A percentile compares a stretch with the other conserved stretches of the same genome.
Evolutionary conservation across 352 stramenopile species (phyloP).

Genomic region (Phytophthora uliginosa): DNA sequence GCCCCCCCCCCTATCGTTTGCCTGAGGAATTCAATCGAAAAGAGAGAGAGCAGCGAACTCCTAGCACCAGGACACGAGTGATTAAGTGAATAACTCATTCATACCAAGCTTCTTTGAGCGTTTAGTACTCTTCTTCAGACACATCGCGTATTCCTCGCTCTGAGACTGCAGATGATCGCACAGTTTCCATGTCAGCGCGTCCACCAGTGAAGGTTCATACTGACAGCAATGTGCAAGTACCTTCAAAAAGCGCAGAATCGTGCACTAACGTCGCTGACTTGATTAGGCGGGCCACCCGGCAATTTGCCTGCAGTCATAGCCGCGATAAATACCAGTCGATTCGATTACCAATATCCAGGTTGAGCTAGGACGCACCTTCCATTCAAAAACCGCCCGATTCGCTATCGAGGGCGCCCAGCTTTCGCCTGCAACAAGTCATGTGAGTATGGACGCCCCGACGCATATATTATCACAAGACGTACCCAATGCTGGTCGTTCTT

Average conservation of each 20-base stretch:
- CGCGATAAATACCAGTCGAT: not conserved
- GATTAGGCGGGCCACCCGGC: slow-evolving; percentile 49
- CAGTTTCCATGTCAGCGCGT: not conserved
- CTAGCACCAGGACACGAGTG: not conserved
- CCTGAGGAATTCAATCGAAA: not conserved
- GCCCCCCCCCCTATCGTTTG: no score
- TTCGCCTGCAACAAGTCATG: slow-evolving; percentile 55
- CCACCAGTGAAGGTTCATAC: not conserved
- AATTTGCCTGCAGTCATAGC: slow-evolving; percentile 38
- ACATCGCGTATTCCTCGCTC: slow-evolving; percentile 37
- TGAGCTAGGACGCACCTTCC: slow-evolving; percentile 54
- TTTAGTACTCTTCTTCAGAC: slow-evolving; percentile 31
- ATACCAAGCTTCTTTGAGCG: not conserved
- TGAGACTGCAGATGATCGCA: slow-evolving; percentile 23
- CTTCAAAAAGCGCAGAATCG: slow-evolving; percentile 47
- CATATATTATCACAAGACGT: not conserved
- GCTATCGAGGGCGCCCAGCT: slow-evolving; percentile 75
- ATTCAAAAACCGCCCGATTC: slow-evolving; percentile 70
- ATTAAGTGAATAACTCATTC: slow-evolving; percentile 7
- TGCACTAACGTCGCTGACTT: slow-evolving; percentile 65
- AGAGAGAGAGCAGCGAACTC: not conserved
- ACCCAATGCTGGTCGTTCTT: slow-evolving; percentile 49
- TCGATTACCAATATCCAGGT: not conserved
- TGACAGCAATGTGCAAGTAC: slow-evolving; percentile 24
- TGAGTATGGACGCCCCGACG: not conserved